Evolutionary conservation across 345 rosid genomes (phyloP).

Genomic region (Eucalyptus erythrocorys): DNA sequence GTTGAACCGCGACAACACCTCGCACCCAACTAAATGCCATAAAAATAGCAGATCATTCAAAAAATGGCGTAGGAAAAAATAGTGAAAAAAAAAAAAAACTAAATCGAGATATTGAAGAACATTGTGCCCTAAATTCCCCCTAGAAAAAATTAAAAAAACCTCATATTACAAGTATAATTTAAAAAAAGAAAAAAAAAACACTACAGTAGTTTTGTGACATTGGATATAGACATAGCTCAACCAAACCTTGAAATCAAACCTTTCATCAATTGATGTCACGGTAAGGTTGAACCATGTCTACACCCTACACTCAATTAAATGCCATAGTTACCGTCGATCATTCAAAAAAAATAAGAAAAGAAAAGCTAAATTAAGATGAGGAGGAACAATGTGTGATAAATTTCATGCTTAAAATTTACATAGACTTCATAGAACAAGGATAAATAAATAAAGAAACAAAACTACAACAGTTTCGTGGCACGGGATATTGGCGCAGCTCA

Average conservation of each 20-base stretch:
- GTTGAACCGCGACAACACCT: neutral
- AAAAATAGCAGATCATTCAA: neutral
- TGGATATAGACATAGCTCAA: neutral
- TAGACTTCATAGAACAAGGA: neutral
- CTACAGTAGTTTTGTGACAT: too few relatives aligned
- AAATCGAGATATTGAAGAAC: neutral
- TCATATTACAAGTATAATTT: neutral
- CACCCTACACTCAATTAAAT: neutral
- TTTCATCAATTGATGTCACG: neutral
- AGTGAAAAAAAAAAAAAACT: neutral
- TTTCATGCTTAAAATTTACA: neutral
- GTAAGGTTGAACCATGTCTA: neutral
- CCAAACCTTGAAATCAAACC: neutral
- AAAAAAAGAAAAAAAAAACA: too few relatives aligned
- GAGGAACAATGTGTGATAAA: neutral
- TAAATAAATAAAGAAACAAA: neutral
- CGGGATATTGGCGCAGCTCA: accelerated
- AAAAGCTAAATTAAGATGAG: neutral
- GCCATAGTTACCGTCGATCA: neutral
- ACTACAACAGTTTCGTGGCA: neutral
- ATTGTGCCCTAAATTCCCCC: neutral
- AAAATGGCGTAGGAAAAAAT: neutral
- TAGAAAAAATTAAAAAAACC: neutral
- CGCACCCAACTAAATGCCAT: neutral
- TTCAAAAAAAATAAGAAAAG: too few relatives aligned